Conservation (phyloP, 306 rosid genomes). For the Morella rubra region DNA sequence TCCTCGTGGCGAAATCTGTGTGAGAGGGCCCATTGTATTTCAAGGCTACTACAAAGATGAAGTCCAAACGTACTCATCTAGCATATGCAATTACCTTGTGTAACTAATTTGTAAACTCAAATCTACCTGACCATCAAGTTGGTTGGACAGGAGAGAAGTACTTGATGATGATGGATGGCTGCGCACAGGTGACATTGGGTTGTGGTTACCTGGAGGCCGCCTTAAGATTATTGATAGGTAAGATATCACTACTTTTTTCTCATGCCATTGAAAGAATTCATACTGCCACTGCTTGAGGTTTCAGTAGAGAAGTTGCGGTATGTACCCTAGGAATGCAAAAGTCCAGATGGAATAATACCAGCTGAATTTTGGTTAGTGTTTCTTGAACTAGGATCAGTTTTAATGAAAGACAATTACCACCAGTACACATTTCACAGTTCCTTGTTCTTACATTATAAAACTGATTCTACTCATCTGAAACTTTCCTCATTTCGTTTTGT, state of each 20-base stretch:
- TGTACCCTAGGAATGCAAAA: background rate
- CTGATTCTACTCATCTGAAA: background rate
- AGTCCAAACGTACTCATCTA: constrained; percentile 69
- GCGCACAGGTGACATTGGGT: constrained; percentile 94
- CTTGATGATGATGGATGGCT: constrained; percentile 94
- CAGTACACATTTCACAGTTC: background rate
- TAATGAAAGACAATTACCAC: background rate
- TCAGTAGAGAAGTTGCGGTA: background rate
- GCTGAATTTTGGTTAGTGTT: background rate
- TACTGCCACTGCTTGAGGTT: background rate
- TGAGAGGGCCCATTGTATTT: constrained; percentile 90
- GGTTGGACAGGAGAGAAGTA: constrained; percentile 78
- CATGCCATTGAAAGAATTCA: background rate
- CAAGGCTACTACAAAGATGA: constrained; percentile 90
- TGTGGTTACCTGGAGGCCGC: constrained; percentile 90
- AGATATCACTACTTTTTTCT: constrained; percentile 12
- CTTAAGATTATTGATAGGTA: constrained; percentile 95
- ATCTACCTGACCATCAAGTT: constrained; percentile 26
- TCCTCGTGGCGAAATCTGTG: constrained; percentile 99
- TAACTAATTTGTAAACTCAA: constrained; percentile 3
- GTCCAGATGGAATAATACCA: background rate
- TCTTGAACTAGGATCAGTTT: constrained; percentile 1
- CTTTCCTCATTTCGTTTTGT: too few relatives aligned
- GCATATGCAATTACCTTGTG: constrained; percentile 27
- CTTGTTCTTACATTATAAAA: background rate